These are phyloP conservation scores for Melastoma malabathricum DNA, from an alignment of 345 rosid genomes.

Conservation along the genomic window DNA sequence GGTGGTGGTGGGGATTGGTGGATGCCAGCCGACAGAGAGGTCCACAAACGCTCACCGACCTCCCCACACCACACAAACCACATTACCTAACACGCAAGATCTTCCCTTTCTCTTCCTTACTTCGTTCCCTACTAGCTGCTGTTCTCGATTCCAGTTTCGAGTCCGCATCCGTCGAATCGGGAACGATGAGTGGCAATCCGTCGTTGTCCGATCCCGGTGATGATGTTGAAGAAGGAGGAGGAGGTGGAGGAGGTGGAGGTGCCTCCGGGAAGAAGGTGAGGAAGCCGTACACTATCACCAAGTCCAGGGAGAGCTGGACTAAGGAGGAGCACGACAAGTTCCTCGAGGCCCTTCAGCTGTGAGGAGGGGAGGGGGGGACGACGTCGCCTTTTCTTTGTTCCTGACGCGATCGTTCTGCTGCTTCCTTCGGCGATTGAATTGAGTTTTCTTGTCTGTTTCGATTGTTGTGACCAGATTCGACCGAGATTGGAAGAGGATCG, in stretches of 20 bases:
- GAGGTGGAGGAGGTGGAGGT: no score
- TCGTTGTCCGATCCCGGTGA: neutral
- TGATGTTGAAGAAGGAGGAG: slow-evolving; percentile 20
- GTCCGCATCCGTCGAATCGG: no score
- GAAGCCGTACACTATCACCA: slow-evolving; percentile 93
- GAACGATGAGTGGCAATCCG: no score
- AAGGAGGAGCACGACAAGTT: slow-evolving; percentile 98
- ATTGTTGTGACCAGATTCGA: slow-evolving; percentile 52
- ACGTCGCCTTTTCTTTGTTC: neutral
- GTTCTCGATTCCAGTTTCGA: no score
- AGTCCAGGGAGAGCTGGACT: slow-evolving; percentile 97
- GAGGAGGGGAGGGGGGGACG: slow-evolving; percentile 5
- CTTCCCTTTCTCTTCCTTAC: no score
- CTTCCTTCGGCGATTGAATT: neutral
- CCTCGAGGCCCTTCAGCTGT: slow-evolving; percentile 96
- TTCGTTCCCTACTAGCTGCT: no score
- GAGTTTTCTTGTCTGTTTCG: neutral
- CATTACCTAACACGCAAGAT: no score
- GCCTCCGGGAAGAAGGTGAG: slow-evolving; percentile 54
- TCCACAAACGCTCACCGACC: no score
- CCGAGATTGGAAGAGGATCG: slow-evolving; percentile 97
- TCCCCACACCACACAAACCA: no score
- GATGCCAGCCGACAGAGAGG: no score
- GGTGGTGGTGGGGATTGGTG: no score
- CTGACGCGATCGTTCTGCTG: neutral